Percentiles rank a stretch among this genome's conserved stretches.
phyloP scores from a whole-genome alignment of 1,139 yeast genomes.

The Blastobotrys persicus region DNA sequence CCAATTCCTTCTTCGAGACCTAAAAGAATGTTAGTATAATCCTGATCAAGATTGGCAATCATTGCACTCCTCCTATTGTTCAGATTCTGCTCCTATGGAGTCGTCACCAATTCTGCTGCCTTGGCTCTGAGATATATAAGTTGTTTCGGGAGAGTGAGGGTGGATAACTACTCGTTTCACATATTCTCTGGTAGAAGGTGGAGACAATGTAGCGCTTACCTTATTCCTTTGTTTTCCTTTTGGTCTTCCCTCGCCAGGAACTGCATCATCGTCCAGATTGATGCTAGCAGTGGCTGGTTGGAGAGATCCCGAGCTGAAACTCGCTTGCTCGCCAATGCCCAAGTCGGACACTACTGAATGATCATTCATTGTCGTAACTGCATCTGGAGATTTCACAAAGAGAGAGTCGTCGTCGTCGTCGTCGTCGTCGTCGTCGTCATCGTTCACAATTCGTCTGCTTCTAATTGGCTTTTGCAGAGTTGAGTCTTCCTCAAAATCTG shows the following conservation, averaged over 20 bases:
- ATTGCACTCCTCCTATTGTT: too few relatives aligned
- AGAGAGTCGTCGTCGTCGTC: constrained; percentile 1
- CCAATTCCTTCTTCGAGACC: constrained; percentile 32
- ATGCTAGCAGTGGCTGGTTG: not conserved
- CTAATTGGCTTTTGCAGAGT: not conserved
- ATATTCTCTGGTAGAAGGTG: not conserved
- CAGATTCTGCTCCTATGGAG: too few relatives aligned
- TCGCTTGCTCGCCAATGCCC: too few relatives aligned
- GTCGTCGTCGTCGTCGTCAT: constrained; percentile 9
- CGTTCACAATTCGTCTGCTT: not conserved
- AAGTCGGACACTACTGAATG: too few relatives aligned
- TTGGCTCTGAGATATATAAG: too few relatives aligned
- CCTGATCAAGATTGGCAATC: not conserved
- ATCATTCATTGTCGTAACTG: too few relatives aligned
- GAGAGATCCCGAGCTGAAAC: too few relatives aligned
- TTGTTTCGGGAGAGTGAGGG: too few relatives aligned
- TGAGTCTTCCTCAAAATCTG: not conserved
- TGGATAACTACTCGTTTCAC: too few relatives aligned
- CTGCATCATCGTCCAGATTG: not conserved
- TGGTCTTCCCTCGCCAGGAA: not conserved
- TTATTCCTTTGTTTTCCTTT: not conserved
- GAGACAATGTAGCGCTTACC: not conserved
- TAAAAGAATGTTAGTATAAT: not conserved
- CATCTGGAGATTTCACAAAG: not conserved
- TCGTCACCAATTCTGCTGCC: too few relatives aligned